Base-by-base conservation (phyloP, 2,329 filamentous ascomycete genomes). In the Aspergillus sp. region DNA sequence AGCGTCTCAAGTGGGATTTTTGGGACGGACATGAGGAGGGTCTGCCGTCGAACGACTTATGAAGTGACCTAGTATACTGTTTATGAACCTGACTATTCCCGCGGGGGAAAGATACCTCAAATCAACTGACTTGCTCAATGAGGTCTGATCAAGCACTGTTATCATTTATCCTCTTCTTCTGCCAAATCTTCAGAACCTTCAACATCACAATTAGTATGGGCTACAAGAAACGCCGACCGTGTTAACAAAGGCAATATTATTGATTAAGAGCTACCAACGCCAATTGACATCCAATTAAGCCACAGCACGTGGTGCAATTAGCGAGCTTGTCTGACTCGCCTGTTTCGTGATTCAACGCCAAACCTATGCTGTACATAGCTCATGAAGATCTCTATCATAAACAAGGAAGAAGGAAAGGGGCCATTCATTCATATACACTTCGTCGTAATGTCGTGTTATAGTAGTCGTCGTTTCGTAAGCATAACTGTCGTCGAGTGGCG, bases 401-500 rank as follows among this genome's bases (percentile, higher is more conserved):
- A 47, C 47, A 51, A 41, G 30, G 19, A 45, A 48, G 19, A 51
- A 12, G 23, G 43, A 48, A 63, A 55, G 57, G 25, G 25, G 25
- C 32, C 23, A 9, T 45, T 38, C 55, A 47, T 48, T 13, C 60
- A 58, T 62, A 58, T 64, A 57, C 57, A 59, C 59, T 32, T 55
- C 28, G 19, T 38, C 47, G 57, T 43, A 52, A 48, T 36, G 25
- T 59, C 57, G 53, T 62, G 41, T 36, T 13, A 59, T 36, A 61
- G 51, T 45, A 56, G 30, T 65, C 59, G 54, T 47, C 38, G 25
- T 36, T 15, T 55, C 52, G 25, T 55, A 45, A 49, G 43, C 55
- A 55, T 50, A 45, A 55, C 38, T 15, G 28, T 62, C 45, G 56
- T 55, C 52, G 56, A 15, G 39, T n/a, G n/a, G 45, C 30, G 25